phyloP scores from a whole-genome alignment of 1,284 basidiomycete genomes.

The Macrocystidia cucumis region DNA sequence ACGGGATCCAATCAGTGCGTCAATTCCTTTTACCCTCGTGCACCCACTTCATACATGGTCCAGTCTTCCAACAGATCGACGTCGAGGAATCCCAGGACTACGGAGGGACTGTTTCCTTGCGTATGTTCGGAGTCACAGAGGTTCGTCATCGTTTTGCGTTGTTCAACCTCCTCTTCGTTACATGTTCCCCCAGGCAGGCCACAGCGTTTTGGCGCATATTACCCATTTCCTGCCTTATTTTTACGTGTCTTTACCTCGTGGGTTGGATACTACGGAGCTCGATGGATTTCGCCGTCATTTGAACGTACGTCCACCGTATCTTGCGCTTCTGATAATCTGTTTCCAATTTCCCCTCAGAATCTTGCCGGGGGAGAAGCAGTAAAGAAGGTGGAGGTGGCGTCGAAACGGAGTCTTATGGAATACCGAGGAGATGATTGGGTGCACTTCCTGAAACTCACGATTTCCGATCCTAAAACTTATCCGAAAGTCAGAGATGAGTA shows the following conservation, averaged over 20 bases:
- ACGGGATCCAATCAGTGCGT: conserved; percentile 53
- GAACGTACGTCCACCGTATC: conserved; percentile 50
- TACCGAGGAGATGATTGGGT: conserved; percentile 76
- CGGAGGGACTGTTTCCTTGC: conserved; percentile 41
- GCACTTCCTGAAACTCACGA: conserved; percentile 80
- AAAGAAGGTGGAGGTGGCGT: conserved; percentile 50
- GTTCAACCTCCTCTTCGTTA: not conserved
- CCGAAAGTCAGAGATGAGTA: conserved; percentile 89
- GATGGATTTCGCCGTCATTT: conserved; percentile 60
- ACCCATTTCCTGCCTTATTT: conserved; percentile 87
- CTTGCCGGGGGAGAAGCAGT: conserved; percentile 30
- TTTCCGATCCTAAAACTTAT: conserved; percentile 64
- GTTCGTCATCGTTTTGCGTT: conserved; percentile 23
- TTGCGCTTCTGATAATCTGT: conserved; percentile 2
- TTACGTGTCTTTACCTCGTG: conserved; percentile 80
- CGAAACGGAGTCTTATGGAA: conserved; percentile 77
- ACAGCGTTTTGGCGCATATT: conserved; percentile 82
- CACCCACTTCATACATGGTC: conserved; percentile 1
- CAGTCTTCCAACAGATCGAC: conserved; percentile 93
- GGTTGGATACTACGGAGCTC: conserved; percentile 67
- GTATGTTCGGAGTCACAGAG: conserved; percentile 88
- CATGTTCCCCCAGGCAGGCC: conserved; percentile 46
- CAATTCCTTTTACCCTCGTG: not conserved
- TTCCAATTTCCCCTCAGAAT: conserved; percentile 9
- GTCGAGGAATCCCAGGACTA: conserved; percentile 67